These are phyloP conservation scores for Penicillium argentinense DNA, from an alignment of 495 filamentous ascomycete genomes.

Conservation along the genomic window DNA sequence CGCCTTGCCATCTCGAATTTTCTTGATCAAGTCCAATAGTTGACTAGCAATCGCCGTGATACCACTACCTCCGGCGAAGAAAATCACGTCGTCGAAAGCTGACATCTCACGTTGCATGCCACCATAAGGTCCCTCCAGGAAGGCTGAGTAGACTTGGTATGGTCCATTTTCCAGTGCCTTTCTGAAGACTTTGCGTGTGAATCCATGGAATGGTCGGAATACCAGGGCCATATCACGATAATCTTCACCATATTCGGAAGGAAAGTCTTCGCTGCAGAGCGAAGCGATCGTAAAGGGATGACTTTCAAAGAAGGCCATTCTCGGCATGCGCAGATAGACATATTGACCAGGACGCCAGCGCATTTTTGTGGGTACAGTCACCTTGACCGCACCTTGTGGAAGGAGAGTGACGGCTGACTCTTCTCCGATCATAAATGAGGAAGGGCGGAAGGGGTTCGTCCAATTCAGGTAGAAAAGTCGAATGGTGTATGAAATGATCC, in stretches of 20 bases:
- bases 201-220: conserved; percentile 87
- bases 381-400: conserved; percentile 87
- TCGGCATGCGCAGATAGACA: conserved; percentile 90
- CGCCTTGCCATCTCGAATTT: conserved; percentile 89
- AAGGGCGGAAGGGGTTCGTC: conserved; percentile 74
- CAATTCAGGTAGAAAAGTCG: conserved; percentile 81
- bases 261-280: conserved; percentile 82
- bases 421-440: conserved; percentile 77
- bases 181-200: conserved; percentile 76
- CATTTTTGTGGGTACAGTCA: conserved; percentile 91
- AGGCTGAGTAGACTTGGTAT: conserved; percentile 83
- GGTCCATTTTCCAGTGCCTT: conserved; percentile 78
- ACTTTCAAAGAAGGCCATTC: conserved; percentile 84
- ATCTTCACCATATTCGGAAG: conserved; percentile 80
- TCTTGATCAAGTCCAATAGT: conserved; percentile 86
- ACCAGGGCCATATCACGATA: conserved; percentile 87
- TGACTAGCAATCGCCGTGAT: conserved; percentile 93
- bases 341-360: conserved; percentile 93
- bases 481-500: conserved; percentile 62
- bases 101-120: conserved; percentile 90
- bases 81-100: conserved; percentile 87
- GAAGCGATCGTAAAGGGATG: conserved; percentile 96
- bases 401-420: conserved; percentile 84
- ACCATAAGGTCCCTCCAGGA: conserved; percentile 91
- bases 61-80: conserved; percentile 91